A percentile compares a stretch with the other conserved stretches of the same genome.
Evolutionary conservation across 129 eudicot species (phyloP).

Genomic region (Chrysanthemum lavandulifolium): DNA sequence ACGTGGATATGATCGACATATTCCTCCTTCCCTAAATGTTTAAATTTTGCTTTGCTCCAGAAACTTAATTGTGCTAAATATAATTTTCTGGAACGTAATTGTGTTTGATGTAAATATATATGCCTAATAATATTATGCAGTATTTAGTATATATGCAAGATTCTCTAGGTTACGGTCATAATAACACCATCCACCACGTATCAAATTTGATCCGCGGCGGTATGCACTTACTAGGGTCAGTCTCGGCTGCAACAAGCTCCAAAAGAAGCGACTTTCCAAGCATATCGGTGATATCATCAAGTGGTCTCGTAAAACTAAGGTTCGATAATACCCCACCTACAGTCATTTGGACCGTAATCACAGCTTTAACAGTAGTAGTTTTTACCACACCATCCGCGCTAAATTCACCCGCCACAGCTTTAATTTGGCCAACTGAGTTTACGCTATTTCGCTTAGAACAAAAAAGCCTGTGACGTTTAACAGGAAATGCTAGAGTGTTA

Average conservation of each 20-base stretch:
- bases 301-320: slow-evolving; percentile 34
- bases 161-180: too few relatives aligned
- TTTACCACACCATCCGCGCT: neutral
- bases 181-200: too few relatives aligned
- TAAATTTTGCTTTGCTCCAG: too few relatives aligned
- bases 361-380: slow-evolving; percentile 33
- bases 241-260: slow-evolving; percentile 66
- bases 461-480: neutral
- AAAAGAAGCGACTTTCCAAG: slow-evolving; percentile 56
- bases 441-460: too few relatives aligned
- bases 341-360: slow-evolving; percentile 46
- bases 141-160: too few relatives aligned
- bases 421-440: neutral
- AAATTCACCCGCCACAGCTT: neutral
- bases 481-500: slow-evolving; percentile 9
- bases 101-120: too few relatives aligned
- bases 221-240: slow-evolving; percentile 50
- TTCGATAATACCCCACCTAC: slow-evolving; percentile 44
- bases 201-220: too few relatives aligned
- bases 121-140: too few relatives aligned
- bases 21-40: too few relatives aligned
- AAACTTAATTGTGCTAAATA: too few relatives aligned
- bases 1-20: too few relatives aligned
- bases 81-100: too few relatives aligned
- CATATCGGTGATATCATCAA: slow-evolving; percentile 49